Evolutionary conservation across 2,329 filamentous ascomycete genomes (phyloP), one percentile per base, ranked within the genome.

Genomic region (Huntiella decipiens): DNA sequence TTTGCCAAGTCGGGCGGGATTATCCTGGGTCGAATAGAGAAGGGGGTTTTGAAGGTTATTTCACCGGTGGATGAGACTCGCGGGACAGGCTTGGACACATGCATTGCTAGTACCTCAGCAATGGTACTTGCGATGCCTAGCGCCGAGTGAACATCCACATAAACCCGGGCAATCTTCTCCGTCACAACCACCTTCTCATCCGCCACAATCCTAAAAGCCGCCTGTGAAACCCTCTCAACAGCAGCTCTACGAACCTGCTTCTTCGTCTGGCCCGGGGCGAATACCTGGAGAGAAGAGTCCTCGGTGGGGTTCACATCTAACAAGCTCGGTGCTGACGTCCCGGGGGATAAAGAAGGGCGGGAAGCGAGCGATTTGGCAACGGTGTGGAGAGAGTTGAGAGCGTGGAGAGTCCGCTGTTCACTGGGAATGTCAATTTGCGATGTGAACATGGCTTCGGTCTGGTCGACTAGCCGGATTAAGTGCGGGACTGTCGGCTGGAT

Each of bases 131-230:
- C 78, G 47, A 72, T 76, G 51, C 76, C 73, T 38, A 96, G 71
- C 8, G 77, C 69, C 22, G 77, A 69, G 59, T 94, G 85, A 38
- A 84, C 74, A 34, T 73, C 68, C 51, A 93, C 77, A 60, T 95
- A 96, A 53, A 73, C 61, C 48, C 72, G 66, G 35, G 96, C 73
- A 32, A 88, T 66, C 28, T 71, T 65, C 6, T 79, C 74, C 4
- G 82, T 82, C 56, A 96, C 82, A 62, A 86, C 82, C 41, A 95
- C 77, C 50, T 79, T 76, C 3, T 80, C 77, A 54, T 88, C 74
- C 41, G 71, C 70, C 49, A 93, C 59, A 46, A 95, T 71, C 34
- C 70, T 65, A 58, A 82, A 81, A n/a, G 80, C 76, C 5, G 71
- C 61, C 43, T 69, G 57, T 16, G 74, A 77, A 47, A 79, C 66